Base-by-base conservation (phyloP, 495 filamentous ascomycete species). In the Platismatia glauca region DNA sequence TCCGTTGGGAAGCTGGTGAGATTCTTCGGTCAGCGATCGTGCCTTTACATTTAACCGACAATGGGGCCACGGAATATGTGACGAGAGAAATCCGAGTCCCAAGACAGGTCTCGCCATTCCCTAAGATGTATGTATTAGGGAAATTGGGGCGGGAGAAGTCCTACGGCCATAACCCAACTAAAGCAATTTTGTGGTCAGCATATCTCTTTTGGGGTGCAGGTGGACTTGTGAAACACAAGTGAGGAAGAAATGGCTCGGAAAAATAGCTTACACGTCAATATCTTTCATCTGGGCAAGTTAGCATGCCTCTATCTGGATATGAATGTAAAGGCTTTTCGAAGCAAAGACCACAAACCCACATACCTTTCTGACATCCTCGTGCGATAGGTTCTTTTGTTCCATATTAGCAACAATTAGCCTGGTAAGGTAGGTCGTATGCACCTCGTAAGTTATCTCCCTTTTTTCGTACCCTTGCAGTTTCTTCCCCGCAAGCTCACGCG, bases 401-500 rank as follows among this genome's bases (percentile, higher is more conserved):
- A 15, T 29, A 16, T 52, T 27, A 52, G 48, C 48, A 6, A 31
- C 5, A 27, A 52, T 15, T 3, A 16, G 27, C 5, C 16, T 24
- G 24, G 24, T 12, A 31, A 52, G 27, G 27, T 31, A 15, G 13
- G 12, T 12, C 1, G 1, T 52, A 18, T 31, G 48, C 48, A 52
- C 48, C 77, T 95, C 90, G 72, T 97, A 98, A 67, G 82, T 89
- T 58, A 97, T 91, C 43, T 95, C 86, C n/a, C 87, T 84, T 81
- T 96, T 97, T 66, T 83, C 84, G 75, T 96, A 98, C 48, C 91
- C 92, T 74, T 94, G 84, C 33, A 98, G 79, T 76, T 89, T 88
- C 78, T 95, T 86, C 63, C 94, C 94, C 37, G 85, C 89, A 53
- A 98, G 80, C 76, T 98, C 94, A 66, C 94, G 89, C 22, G 93